phyloP scores from a whole-genome alignment of 305 asterid species.

The Fraxinus nigra region DNA sequence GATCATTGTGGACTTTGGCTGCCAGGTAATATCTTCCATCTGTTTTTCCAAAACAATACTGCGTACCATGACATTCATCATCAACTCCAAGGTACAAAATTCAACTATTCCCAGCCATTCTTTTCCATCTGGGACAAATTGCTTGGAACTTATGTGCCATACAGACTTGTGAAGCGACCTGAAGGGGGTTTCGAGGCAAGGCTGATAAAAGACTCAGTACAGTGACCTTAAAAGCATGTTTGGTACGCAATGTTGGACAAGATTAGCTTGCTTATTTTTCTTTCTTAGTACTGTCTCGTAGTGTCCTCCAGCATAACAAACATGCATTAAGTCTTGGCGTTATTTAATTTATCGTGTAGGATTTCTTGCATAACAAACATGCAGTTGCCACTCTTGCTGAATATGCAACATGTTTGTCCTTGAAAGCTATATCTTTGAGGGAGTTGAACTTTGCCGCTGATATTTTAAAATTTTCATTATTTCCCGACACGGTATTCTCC shows the following conservation, averaged over 20 bases:
- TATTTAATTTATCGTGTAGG: slow-evolving; percentile 16
- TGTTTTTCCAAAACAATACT: slow-evolving; percentile 67
- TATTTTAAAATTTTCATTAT: slow-evolving; percentile 21
- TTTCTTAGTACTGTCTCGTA: background rate
- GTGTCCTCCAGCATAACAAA: background rate
- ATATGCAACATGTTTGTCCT: slow-evolving; percentile 21
- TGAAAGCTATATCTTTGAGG: slow-evolving; percentile 27
- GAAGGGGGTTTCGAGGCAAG: slow-evolving; percentile 91
- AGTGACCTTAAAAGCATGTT: background rate
- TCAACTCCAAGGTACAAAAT: slow-evolving; percentile 81
- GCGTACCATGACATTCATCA: slow-evolving; percentile 92
- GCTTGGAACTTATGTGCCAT: slow-evolving; percentile 73
- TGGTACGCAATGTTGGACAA: background rate
- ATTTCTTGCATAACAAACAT: background rate
- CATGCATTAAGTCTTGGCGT: background rate
- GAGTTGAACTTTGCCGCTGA: slow-evolving; percentile 23
- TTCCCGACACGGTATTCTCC: slow-evolving; percentile 24
- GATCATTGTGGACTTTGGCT: slow-evolving; percentile 94
- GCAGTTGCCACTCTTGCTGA: slow-evolving; percentile 21
- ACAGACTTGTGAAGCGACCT: slow-evolving; percentile 56
- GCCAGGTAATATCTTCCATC: slow-evolving; percentile 81
- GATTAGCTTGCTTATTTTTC: background rate
- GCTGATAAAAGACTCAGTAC: slow-evolving; percentile 51
- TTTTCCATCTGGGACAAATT: slow-evolving; percentile 87
- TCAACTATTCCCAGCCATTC: slow-evolving; percentile 87